A percentile compares a stretch with the other conserved stretches of the same genome.
These are phyloP conservation scores for Hymenoscyphus salicellus DNA, from an alignment of 2,329 filamentous ascomycete genomes.

Conservation along the genomic window DNA sequence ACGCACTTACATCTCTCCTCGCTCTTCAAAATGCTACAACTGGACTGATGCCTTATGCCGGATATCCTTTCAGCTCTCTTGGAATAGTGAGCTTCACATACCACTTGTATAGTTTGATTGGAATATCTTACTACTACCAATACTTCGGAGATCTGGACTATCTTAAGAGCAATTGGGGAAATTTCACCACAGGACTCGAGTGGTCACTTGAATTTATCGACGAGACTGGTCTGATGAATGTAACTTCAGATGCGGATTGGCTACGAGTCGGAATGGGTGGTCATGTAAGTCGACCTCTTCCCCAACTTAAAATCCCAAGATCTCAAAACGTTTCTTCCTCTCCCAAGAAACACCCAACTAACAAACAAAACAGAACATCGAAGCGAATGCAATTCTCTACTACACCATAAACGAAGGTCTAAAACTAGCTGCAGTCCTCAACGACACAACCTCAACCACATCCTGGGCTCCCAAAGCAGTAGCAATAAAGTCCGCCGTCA, in stretches of 20 bases:
- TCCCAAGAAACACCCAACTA: neutral
- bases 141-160: constrained; percentile 52
- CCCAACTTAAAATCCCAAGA: too few relatives aligned
- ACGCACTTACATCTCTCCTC: constrained; percentile 48
- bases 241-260: constrained; percentile 27
- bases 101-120: constrained; percentile 56
- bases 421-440: constrained; percentile 39
- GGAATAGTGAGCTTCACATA: constrained; percentile 52
- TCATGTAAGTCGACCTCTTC: constrained; percentile 18
- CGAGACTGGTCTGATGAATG: constrained; percentile 32
- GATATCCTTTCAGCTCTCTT: constrained; percentile 42
- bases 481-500: constrained; percentile 15
- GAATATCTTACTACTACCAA: constrained; percentile 55
- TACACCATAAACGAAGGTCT: constrained; percentile 48
- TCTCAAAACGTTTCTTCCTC: neutral
- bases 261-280: constrained; percentile 27
- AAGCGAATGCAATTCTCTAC: constrained; percentile 36
- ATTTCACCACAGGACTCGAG: constrained; percentile 47
- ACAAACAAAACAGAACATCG: constrained; percentile 19
- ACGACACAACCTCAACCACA: constrained; percentile 9
- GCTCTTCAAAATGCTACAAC: constrained; percentile 34
- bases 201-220: constrained; percentile 42
- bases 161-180: constrained; percentile 45
- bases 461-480: constrained; percentile 12
- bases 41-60: constrained; percentile 50